Conservation (phyloP, 2,329 filamentous ascomycete genomes). For the Pezicula radicicola region DNA sequence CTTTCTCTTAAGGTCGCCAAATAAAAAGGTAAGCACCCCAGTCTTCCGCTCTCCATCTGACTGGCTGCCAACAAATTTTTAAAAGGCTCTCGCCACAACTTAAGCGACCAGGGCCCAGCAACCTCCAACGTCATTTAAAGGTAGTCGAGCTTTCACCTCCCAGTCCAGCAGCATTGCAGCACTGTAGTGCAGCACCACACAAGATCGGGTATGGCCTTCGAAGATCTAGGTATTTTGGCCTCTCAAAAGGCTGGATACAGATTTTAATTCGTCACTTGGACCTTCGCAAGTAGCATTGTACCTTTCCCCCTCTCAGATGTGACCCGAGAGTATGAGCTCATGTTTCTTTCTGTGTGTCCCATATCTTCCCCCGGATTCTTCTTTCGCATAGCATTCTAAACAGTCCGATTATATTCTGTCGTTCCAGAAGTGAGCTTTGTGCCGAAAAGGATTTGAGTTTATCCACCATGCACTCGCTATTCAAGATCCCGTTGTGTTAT, state of each 20-base stretch:
- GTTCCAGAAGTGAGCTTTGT: not conserved
- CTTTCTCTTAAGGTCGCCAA: not conserved
- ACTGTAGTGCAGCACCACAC: not conserved
- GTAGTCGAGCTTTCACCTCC: not conserved
- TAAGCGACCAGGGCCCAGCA: not conserved
- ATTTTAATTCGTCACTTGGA: no score
- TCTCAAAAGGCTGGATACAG: not conserved
- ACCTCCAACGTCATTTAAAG: not conserved
- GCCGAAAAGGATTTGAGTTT: not conserved
- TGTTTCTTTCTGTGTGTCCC: not conserved
- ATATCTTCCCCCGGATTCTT: not conserved
- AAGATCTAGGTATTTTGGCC: not conserved
- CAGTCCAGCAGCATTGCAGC: not conserved
- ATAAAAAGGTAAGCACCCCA: no score
- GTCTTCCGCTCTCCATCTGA: no score
- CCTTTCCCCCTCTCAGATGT: not conserved
- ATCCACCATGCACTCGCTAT: constrained; percentile 13
- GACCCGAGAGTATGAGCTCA: constrained; percentile 10
- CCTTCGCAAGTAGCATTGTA: not conserved
- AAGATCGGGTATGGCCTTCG: not conserved
- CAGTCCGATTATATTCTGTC: not conserved
- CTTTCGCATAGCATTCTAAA: not conserved
- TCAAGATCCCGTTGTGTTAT: constrained; percentile 2
- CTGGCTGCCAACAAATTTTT: not conserved
- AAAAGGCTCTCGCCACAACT: not conserved